Percentiles rank a stretch among this genome's conserved stretches.
phyloP scores from a whole-genome alignment of 1,284 basidiomycete species.

The Thecaphora thlaspeos region DNA sequence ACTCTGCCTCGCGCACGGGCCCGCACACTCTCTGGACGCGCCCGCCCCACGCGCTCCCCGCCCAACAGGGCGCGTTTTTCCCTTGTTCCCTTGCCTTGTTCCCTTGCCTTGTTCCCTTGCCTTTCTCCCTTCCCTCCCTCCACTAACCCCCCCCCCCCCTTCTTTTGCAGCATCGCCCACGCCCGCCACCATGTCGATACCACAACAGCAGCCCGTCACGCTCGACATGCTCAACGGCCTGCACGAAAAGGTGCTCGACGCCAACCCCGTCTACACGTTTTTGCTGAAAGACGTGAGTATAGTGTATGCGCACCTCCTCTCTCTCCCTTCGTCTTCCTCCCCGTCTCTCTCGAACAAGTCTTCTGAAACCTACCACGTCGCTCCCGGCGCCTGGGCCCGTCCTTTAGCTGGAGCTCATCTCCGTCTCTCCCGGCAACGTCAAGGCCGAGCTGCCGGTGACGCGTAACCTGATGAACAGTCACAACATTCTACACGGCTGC shows the following conservation, averaged over 20 bases:
- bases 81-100: too few species aligned
- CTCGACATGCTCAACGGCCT: constrained; percentile 33
- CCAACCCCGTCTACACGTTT: constrained; percentile 40
- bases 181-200: neutral
- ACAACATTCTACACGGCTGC: constrained; percentile 40
- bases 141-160: too few species aligned
- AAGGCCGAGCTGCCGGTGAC: constrained; percentile 31
- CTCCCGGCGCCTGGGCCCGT: too few species aligned
- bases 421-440: constrained; percentile 16
- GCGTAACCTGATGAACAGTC: constrained; percentile 30
- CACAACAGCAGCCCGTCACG: constrained; percentile 6
- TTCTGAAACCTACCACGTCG: too few species aligned
- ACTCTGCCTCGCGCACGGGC: too few species aligned
- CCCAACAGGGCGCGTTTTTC: too few species aligned
- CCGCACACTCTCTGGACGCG: too few species aligned
- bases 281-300: constrained; percentile 29
- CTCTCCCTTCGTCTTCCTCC: neutral
- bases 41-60: too few species aligned
- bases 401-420: constrained; percentile 27
- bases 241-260: constrained; percentile 25
- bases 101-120: too few species aligned
- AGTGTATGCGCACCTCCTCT: neutral
- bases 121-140: too few species aligned
- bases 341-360: too few species aligned
- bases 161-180: too few species aligned